Percentiles rank a stretch among this genome's conserved stretches.
Evolutionary conservation across 1,284 basidiomycete genomes (phyloP).

Genomic region (Hortiboletus rubellus): DNA sequence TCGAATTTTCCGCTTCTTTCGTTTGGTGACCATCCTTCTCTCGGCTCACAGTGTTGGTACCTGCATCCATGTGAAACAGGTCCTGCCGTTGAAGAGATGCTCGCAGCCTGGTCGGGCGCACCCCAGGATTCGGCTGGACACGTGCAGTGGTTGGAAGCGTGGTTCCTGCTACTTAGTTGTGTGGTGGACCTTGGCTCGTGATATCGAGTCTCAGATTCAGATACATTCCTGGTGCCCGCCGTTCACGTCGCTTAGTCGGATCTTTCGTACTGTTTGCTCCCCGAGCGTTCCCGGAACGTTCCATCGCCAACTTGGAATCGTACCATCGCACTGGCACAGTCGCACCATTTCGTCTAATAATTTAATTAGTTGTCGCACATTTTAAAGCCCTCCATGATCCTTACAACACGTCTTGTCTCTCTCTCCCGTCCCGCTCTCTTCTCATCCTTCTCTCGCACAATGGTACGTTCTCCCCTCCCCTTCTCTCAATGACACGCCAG

Average conservation of each 20-base stretch:
- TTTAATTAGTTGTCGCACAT: constrained; percentile 12
- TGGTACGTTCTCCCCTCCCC: constrained; percentile 41
- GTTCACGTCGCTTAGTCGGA: constrained; percentile 10
- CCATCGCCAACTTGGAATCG: not conserved
- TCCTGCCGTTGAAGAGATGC: constrained; percentile 62
- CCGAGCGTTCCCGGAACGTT: constrained; percentile 12
- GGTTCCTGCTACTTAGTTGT: constrained; percentile 71
- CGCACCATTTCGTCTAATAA: not conserved
- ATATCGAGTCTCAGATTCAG: not conserved
- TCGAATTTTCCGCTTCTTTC: constrained; percentile 72
- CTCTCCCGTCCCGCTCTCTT: constrained; percentile 40
- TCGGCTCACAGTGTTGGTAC: constrained; percentile 75
- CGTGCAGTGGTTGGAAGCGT: constrained; percentile 61
- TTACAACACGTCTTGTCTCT: constrained; percentile 37
- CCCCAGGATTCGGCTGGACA: constrained; percentile 30
- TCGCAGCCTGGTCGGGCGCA: constrained; percentile 44
- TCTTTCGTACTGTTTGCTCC: not conserved
- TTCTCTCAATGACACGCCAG: not conserved
- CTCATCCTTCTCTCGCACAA: constrained; percentile 36
- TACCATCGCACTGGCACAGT: constrained; percentile 5
- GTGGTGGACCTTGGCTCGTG: constrained; percentile 51
- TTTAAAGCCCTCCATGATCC: constrained; percentile 35
- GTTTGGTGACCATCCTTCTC: constrained; percentile 78
- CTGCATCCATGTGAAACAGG: constrained; percentile 81
- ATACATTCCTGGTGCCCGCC: not conserved